These are phyloP conservation scores for Ramularia endophylla DNA, from an alignment of 2,329 filamentous ascomycete genomes.

Conservation along the genomic window DNA sequence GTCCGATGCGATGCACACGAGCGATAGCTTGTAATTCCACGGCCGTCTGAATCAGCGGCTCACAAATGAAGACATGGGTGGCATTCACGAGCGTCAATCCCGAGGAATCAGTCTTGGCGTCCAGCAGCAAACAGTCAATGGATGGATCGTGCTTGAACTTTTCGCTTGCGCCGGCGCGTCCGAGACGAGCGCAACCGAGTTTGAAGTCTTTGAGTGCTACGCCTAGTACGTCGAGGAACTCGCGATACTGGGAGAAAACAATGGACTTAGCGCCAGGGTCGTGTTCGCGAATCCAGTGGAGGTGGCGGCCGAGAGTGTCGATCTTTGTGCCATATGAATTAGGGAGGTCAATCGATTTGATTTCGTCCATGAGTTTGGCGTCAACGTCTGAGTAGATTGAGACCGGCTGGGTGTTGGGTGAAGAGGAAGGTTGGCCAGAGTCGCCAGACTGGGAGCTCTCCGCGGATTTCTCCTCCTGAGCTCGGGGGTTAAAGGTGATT, in stretches of 20 bases:
- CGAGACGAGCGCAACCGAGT: constrained; percentile 68
- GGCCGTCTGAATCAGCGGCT: constrained; percentile 87
- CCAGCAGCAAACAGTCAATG: constrained; percentile 78
- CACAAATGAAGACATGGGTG: constrained; percentile 89
- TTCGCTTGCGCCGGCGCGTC: constrained; percentile 61
- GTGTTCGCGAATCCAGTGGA: constrained; percentile 76
- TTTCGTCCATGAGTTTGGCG: constrained; percentile 64
- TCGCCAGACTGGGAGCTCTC: constrained; percentile 19
- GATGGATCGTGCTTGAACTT: constrained; percentile 69
- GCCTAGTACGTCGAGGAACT: constrained; percentile 70
- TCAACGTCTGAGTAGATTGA: constrained; percentile 75
- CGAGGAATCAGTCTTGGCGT: constrained; percentile 80
- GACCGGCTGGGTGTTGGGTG: constrained; percentile 15
- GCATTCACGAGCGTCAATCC: constrained; percentile 90
- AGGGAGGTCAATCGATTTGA: constrained; percentile 70
- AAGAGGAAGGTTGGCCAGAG: constrained; percentile 9
- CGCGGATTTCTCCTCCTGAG: constrained; percentile 50
- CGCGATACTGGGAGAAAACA: constrained; percentile 86
- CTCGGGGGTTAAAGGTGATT: constrained; percentile 73
- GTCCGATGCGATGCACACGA: constrained; percentile 89
- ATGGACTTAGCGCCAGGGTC: constrained; percentile 87
- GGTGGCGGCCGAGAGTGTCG: constrained; percentile 65
- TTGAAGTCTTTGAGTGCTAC: constrained; percentile 64
- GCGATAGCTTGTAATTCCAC: constrained; percentile 94
- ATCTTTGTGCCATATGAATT: constrained; percentile 82